Conservation (phyloP, 192 early-diverging fungal species). For the Piromyces sp. region DNA sequence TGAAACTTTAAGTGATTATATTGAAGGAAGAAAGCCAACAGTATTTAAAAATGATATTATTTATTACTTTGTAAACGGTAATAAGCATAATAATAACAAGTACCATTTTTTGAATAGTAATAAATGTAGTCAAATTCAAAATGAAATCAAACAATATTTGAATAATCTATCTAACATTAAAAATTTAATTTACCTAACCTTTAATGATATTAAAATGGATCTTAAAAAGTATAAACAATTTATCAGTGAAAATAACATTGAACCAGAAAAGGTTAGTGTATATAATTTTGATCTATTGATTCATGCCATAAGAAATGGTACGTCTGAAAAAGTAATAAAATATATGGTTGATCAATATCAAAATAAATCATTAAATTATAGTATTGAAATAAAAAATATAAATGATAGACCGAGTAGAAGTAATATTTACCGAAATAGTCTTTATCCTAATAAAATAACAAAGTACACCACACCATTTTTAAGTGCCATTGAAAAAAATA, state of each 20-base stretch:
- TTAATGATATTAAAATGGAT: background rate
- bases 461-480: background rate
- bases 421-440: too few relatives aligned
- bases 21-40: too few relatives aligned
- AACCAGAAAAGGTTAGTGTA: background rate
- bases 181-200: background rate
- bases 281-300: background rate
- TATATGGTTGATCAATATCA: background rate
- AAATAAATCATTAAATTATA: background rate
- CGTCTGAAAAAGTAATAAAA: background rate
- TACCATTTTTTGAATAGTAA: background rate
- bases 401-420: too few relatives aligned
- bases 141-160: background rate
- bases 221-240: background rate
- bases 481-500: background rate
- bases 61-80: background rate
- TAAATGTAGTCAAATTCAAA: background rate
- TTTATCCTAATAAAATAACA: too few relatives aligned
- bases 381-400: background rate
- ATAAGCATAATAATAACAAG: background rate
- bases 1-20: too few relatives aligned
- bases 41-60: background rate
- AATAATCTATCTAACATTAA: background rate
- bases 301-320: background rate
- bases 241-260: background rate